These are phyloP conservation scores for Grosmannia huntii DNA, from an alignment of 2,329 filamentous ascomycete species.

Conservation along the genomic window DNA sequence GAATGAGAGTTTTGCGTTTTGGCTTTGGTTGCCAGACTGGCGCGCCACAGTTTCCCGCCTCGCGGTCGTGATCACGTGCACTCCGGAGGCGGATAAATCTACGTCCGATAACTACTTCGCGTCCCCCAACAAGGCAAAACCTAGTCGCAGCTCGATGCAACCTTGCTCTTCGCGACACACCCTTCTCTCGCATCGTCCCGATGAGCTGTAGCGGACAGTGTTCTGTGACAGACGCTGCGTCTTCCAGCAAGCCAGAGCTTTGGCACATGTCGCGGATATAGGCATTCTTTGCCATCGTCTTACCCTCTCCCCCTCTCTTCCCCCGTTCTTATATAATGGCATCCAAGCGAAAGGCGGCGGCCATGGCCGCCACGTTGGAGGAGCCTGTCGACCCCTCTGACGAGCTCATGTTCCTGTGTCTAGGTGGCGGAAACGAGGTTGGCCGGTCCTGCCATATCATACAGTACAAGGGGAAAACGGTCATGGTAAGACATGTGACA, in stretches of 20 bases:
- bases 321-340: slow-evolving; percentile 47
- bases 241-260: neutral
- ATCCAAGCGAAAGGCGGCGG: slow-evolving; percentile 79
- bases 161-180: neutral
- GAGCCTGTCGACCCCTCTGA: slow-evolving; percentile 88
- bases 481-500: slow-evolving; percentile 60
- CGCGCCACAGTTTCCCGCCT: neutral
- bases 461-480: slow-evolving; percentile 97
- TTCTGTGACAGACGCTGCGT: neutral
- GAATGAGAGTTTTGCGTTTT: slow-evolving; percentile 1
- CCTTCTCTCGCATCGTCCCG: neutral
- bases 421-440: slow-evolving; percentile 94
- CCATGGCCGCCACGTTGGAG: slow-evolving; percentile 58
- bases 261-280: neutral
- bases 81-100: neutral
- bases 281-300: neutral
- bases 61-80: neutral
- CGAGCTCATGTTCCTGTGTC: slow-evolving; percentile 83
- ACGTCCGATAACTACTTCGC: neutral
- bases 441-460: slow-evolving; percentile 95
- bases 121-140: neutral
- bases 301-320: neutral
- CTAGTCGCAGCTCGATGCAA: neutral
- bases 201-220: neutral
- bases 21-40: neutral